A percentile compares a stretch with the other conserved stretches of the same genome.
Evolutionary conservation across 441 rosid genomes (phyloP).

Genomic region (Brassica hybrid): DNA sequence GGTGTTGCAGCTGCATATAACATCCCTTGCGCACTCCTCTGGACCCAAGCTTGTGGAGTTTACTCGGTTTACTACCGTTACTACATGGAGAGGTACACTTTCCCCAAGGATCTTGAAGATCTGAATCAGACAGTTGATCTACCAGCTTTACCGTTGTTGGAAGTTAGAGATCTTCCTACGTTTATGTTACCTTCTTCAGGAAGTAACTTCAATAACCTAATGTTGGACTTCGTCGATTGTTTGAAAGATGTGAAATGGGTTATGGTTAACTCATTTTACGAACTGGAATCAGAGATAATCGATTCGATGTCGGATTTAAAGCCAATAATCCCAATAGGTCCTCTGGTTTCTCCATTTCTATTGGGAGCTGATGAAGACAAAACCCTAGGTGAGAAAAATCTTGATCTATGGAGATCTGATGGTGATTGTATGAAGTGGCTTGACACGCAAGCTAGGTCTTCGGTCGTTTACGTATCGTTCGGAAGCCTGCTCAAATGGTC

Average conservation of each 20-base stretch:
- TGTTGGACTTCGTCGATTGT: slow-evolving; percentile 38
- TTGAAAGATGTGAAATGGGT: slow-evolving; percentile 54
- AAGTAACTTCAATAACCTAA: slow-evolving; percentile 16
- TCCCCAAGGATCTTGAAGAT: slow-evolving; percentile 43
- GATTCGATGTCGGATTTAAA: slow-evolving; percentile 38
- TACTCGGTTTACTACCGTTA: slow-evolving; percentile 51
- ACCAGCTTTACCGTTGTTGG: slow-evolving; percentile 49
- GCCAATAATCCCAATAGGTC: slow-evolving; percentile 50
- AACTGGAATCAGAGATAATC: slow-evolving; percentile 51
- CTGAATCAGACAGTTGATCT: slow-evolving; percentile 36
- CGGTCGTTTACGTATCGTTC: slow-evolving; percentile 59
- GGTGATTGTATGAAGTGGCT: slow-evolving; percentile 55
- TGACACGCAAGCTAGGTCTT: slow-evolving; percentile 47
- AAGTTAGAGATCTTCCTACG: slow-evolving; percentile 53
- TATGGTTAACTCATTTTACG: slow-evolving; percentile 48
- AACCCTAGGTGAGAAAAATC: slow-evolving; percentile 27
- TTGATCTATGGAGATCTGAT: slow-evolving; percentile 46
- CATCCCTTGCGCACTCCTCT: slow-evolving; percentile 55
- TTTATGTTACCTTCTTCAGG: slow-evolving; percentile 46
- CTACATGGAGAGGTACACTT: slow-evolving; percentile 36
- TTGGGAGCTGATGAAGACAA: slow-evolving; percentile 37
- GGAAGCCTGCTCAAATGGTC: slow-evolving; percentile 47
- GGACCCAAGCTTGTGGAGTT: slow-evolving; percentile 54
- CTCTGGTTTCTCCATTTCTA: slow-evolving; percentile 53
- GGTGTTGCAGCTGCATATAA: slow-evolving; percentile 42